Evolutionary conservation across 2,329 filamentous ascomycete genomes (phyloP), one percentile per base, ranked within the genome.

Genomic region (Trichoderma simmonsii): DNA sequence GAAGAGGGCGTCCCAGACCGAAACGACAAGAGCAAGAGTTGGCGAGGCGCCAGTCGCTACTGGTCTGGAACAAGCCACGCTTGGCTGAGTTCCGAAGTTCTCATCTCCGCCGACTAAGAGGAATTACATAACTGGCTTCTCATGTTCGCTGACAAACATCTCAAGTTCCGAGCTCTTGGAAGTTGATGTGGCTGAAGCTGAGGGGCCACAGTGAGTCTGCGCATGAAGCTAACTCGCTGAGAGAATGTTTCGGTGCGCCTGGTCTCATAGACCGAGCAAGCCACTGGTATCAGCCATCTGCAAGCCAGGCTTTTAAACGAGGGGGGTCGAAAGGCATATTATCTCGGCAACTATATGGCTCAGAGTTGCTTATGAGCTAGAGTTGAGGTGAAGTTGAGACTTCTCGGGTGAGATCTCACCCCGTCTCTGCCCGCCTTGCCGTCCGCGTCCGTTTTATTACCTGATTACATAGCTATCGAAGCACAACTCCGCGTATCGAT

Each of bases 1-100:
- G 11, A 32, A 24, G 24, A 30, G 6, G 54, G 15, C 1, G 24
- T 30, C 24, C 12, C 24, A 28, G 21, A 39, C 18, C 24, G 9
- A 26, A 21, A n/a, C 24, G 63, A 54, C n/a, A 18, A 36, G 63
- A 18, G 8, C 21, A n/a, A 14, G 18, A 8, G 63, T 15, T 51
- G 6, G 12, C 14, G 32, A 28, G 24, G 34, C 34, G 32, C 39
- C 12, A 28, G 43, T 70, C 67, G 26, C 14, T 62, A 7, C 21
- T 14, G 39, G 67, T 34, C 57, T 70, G 3, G 67, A 70, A 61
- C 57, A 70, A 70, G 67, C 67, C 56, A 54, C 57, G 6, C 15
- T 11, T 39, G 24, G 57, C 39, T 51, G 39, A 59, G 63, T n/a
- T 39, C 39, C 34, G 26, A 57, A 39, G 32, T n/a, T 4, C 34